Base-by-base conservation (phyloP, 31 red algal species). In the Porphyra umbilicalis region DNA sequence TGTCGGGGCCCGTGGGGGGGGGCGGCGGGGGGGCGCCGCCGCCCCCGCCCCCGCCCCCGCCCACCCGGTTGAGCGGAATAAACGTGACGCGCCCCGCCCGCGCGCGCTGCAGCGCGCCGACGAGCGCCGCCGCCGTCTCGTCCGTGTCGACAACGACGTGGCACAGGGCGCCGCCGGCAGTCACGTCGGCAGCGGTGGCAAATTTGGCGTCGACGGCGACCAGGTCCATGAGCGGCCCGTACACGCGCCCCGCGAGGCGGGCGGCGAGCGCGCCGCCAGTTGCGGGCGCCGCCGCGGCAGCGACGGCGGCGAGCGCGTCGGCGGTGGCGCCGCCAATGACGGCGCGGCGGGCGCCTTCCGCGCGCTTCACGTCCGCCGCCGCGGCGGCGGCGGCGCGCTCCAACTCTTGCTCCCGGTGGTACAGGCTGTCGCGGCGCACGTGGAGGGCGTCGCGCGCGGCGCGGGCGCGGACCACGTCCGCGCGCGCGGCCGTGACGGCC, bases 31-130 rank as follows among this genome's bases (percentile, higher is more conserved):
- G 82, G 36, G 44, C 35, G 7, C 86, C 80, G 0, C 32, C 20
- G 57, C 20, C 33, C 35, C 30, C 30, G 57, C 20, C 33, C 35
- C 30, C 30, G 8, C 37, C 86, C n/a, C 77, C 57, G 18, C 31
- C 35, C 42, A 98, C 80, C 35, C 91, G 88, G 86, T 98, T 98
- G 75, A 99, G 83, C 8, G 97, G 97, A 40, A 96, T 91, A 80
- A 99, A 96, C n/a, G 97, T 99, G 25, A 99, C 87, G 33, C 97
- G 82, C 35, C 97, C 97, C 33, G 88, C 91, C 31, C 93, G 86
- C 38, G 80, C 84, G 33, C 85, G 35, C 39, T 93, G 85, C 35
- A 99, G 79, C 18, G 85, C 74, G 39, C 82, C 42, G 5, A 96
- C 88, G 18, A 99, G 89, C 57, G 39, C 83, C 10, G 97, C 90